These are phyloP conservation scores for Plasmopara muralis DNA, from an alignment of 352 stramenopile species.

Conservation along the genomic window DNA sequence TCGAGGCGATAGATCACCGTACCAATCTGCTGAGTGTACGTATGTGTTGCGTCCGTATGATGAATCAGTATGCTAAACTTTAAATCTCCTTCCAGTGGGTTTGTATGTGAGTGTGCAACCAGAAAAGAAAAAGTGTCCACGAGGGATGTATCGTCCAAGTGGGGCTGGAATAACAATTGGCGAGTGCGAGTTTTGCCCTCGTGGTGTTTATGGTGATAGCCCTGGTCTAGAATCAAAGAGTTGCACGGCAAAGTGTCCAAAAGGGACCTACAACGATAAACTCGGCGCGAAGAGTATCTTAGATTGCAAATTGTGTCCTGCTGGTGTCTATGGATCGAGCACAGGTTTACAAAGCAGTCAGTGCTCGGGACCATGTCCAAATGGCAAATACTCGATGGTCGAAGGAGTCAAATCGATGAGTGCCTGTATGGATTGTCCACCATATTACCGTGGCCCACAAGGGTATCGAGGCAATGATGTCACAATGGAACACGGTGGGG, in stretches of 20 bases:
- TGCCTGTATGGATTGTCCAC: slow-evolving; percentile 53
- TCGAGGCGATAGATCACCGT: slow-evolving; percentile 3
- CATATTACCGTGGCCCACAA: slow-evolving; percentile 52
- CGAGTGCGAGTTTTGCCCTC: slow-evolving; percentile 67
- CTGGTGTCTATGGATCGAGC: slow-evolving; percentile 51
- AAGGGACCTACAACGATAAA: slow-evolving; percentile 64
- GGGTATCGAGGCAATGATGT: slow-evolving; percentile 52
- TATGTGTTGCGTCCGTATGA: background rate
- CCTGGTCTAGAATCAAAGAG: slow-evolving; percentile 50
- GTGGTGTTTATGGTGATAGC: slow-evolving; percentile 65
- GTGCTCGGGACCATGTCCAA: slow-evolving; percentile 56
- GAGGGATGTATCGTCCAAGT: slow-evolving; percentile 57
- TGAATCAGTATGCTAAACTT: background rate
- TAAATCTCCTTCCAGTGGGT: slow-evolving; percentile 25
- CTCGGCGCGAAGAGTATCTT: slow-evolving; percentile 43
- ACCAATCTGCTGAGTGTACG: slow-evolving; percentile 14
- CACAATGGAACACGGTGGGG: slow-evolving; percentile 28
- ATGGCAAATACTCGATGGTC: slow-evolving; percentile 62
- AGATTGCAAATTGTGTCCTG: slow-evolving; percentile 38
- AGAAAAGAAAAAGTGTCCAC: slow-evolving; percentile 34
- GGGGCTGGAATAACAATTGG: slow-evolving; percentile 36
- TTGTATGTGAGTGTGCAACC: slow-evolving; percentile 56
- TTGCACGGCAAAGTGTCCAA: slow-evolving; percentile 65
- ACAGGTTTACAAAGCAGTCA: slow-evolving; percentile 44
- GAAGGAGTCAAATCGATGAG: slow-evolving; percentile 45